Evolutionary conservation across 129 eudicot genomes (phyloP).

Genomic region (Kitagawia praeruptora): DNA sequence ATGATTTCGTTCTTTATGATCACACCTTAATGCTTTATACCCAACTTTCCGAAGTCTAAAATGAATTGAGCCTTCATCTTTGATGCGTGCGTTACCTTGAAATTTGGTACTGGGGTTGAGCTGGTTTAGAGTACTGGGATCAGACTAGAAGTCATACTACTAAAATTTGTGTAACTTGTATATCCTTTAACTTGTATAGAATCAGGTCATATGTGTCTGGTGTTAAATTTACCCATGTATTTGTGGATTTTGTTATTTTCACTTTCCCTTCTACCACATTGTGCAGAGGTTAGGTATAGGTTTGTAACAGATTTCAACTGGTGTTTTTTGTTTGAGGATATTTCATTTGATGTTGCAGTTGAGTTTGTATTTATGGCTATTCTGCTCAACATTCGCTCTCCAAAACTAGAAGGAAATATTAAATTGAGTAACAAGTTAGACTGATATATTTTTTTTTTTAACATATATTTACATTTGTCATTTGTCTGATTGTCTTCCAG

Average conservation of each 20-base stretch:
- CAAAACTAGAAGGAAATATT: neutral
- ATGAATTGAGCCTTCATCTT: neutral
- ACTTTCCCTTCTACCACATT: neutral
- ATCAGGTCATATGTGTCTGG: neutral
- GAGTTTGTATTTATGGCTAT: neutral
- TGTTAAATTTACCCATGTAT: slow-evolving; percentile 6
- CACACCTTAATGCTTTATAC: slow-evolving; percentile 1
- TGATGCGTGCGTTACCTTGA: neutral
- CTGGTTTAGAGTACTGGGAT: neutral
- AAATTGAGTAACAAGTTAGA: neutral
- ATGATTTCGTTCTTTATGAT: neutral
- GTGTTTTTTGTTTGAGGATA: neutral
- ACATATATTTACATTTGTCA: neutral
- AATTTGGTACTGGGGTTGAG: neutral
- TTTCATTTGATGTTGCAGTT: neutral
- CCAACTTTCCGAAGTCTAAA: slow-evolving; percentile 1
- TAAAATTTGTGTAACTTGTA: neutral
- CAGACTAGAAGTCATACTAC: neutral
- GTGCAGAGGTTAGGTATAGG: slow-evolving; percentile 15
- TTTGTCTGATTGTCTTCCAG: neutral
- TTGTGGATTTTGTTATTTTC: neutral
- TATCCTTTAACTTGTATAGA: slow-evolving; percentile 17
- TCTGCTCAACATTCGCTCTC: neutral
- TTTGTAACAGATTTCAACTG: neutral
- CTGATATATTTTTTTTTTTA: too few relatives aligned